phyloP scores from a whole-genome alignment of 202 grass and related monocot genomes.

The Panicum hallii region DNA sequence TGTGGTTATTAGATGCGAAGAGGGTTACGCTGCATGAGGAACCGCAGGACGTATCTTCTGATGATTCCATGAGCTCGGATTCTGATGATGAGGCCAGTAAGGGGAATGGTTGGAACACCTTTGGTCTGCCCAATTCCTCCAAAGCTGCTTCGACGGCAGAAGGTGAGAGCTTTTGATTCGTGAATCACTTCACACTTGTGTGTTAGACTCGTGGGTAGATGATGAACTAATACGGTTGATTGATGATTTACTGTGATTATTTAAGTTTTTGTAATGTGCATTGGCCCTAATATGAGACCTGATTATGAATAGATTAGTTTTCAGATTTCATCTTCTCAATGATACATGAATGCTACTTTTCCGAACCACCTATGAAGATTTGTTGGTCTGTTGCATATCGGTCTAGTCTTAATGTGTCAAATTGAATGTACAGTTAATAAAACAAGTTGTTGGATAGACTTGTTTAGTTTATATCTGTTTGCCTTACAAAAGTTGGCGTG shows the following conservation, averaged over 20 bases:
- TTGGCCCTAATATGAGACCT: neutral
- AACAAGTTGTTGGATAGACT: neutral
- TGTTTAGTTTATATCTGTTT: neutral
- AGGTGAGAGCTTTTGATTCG: slow-evolving; percentile 50
- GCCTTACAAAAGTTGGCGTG: neutral
- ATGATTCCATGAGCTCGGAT: slow-evolving; percentile 64
- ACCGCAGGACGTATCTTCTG: slow-evolving; percentile 40
- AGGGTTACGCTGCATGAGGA: slow-evolving; percentile 48
- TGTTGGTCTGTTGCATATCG: neutral
- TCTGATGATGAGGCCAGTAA: slow-evolving; percentile 53
- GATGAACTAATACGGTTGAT: neutral
- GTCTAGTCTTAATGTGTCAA: neutral
- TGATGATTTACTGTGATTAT: slow-evolving; percentile 7
- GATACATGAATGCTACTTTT: neutral
- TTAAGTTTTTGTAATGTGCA: neutral
- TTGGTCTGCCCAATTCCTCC: slow-evolving; percentile 53
- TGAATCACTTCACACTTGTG: neutral
- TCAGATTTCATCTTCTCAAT: neutral
- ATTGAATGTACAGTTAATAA: neutral
- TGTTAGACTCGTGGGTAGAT: neutral
- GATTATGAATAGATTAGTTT: neutral
- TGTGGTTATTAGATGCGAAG: slow-evolving; percentile 49
- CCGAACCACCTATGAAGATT: neutral
- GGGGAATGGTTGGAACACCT: slow-evolving; percentile 33
- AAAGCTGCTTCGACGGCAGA: slow-evolving; percentile 39